phyloP scores from a whole-genome alignment of 2,329 filamentous ascomycete genomes.

The Talaromyces piceae region DNA sequence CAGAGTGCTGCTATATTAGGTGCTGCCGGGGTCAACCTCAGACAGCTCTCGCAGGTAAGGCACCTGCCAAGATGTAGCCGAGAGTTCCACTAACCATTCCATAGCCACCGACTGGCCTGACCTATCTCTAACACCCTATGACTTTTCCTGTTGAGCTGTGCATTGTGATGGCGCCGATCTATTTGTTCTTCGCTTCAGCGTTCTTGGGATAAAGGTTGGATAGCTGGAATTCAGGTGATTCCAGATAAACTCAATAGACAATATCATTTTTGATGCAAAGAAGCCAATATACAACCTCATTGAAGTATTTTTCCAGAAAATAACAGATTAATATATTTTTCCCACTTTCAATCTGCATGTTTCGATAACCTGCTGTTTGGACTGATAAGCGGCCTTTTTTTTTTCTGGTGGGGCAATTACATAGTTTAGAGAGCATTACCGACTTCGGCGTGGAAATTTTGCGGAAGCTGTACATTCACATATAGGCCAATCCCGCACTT shows the following conservation, averaged over 20 bases:
- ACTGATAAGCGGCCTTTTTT: neutral
- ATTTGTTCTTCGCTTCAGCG: neutral
- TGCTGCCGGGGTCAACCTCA: constrained; percentile 72
- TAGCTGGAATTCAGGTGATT: too few relatives aligned
- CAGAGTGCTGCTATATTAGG: constrained; percentile 71
- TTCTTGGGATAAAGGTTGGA: neutral
- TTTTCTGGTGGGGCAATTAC: neutral
- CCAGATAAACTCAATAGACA: too few relatives aligned
- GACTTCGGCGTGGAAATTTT: neutral
- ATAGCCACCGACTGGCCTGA: constrained; percentile 57
- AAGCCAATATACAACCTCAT: too few relatives aligned
- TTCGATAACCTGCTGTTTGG: neutral
- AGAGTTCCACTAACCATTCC: constrained; percentile 6
- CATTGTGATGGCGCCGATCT: neutral
- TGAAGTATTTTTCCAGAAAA: too few relatives aligned
- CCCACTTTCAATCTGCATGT: neutral
- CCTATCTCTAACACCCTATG: constrained; percentile 47
- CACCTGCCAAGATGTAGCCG: constrained; percentile 5
- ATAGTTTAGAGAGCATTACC: neutral
- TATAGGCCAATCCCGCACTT: neutral
- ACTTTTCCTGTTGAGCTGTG: neutral
- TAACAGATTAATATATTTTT: too few relatives aligned
- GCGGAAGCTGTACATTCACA: neutral
- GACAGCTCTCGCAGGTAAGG: constrained; percentile 76
- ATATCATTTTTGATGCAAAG: too few relatives aligned